A percentile compares a stretch with the other conserved stretches of the same genome.
Evolutionary conservation across 2,329 filamentous ascomycete species (phyloP).

Genomic region (Drechslerella dactyloides): DNA sequence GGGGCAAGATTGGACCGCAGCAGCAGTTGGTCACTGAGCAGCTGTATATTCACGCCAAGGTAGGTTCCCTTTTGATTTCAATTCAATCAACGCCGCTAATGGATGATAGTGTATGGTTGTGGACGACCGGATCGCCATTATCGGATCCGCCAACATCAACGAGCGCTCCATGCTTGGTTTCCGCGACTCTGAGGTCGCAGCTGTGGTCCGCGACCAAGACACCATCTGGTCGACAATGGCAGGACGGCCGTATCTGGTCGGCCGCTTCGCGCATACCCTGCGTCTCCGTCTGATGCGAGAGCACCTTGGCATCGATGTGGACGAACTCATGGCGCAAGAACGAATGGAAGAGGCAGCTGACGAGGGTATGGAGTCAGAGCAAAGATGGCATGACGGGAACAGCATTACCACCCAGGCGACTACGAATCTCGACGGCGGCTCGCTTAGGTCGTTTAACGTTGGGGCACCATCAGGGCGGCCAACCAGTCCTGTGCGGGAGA

Average conservation of each 20-base stretch:
- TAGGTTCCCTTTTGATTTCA: neutral
- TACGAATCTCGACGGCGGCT: slow-evolving; percentile 38
- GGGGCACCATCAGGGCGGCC: slow-evolving; percentile 15
- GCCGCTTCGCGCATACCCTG: slow-evolving; percentile 88
- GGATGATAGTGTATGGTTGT: slow-evolving; percentile 75
- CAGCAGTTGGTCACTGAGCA: slow-evolving; percentile 90
- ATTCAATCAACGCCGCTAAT: neutral
- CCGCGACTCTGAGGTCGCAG: slow-evolving; percentile 89
- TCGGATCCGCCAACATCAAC: slow-evolving; percentile 98
- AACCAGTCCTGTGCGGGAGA: slow-evolving; percentile 6
- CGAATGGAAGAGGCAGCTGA: slow-evolving; percentile 69
- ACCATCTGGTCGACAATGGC: slow-evolving; percentile 93
- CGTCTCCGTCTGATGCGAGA: slow-evolving; percentile 95
- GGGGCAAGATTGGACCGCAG: slow-evolving; percentile 85
- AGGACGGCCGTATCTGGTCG: slow-evolving; percentile 84
- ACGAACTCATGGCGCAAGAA: slow-evolving; percentile 83
- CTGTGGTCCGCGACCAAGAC: slow-evolving; percentile 88
- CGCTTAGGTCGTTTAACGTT: slow-evolving; percentile 31
- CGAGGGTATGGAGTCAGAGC: slow-evolving; percentile 55
- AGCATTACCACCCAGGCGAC: slow-evolving; percentile 48
- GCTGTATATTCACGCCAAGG: slow-evolving; percentile 94
- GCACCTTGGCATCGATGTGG: slow-evolving; percentile 93
- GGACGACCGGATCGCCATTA: slow-evolving; percentile 89
- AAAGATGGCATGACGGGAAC: slow-evolving; percentile 48
- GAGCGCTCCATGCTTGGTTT: slow-evolving; percentile 93